Conservation (phyloP, 768 basidiomycete genomes). For the Stropharia rugosoannulata region DNA sequence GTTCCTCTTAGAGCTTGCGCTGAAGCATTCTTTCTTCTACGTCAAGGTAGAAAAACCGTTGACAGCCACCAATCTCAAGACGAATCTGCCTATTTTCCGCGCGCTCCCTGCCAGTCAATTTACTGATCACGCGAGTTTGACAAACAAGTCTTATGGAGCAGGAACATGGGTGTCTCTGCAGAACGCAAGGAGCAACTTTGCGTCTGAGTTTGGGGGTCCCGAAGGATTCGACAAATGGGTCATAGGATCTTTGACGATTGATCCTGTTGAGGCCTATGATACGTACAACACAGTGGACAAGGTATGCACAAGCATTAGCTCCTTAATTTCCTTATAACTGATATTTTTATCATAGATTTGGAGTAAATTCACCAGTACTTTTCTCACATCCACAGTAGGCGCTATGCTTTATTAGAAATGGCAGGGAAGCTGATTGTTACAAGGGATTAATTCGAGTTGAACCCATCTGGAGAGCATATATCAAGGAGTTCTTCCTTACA, state of each 20-base stretch:
- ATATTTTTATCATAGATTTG: conserved; percentile 55
- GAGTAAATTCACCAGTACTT: conserved; percentile 65
- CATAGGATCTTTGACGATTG: conserved; percentile 57
- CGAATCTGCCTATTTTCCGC: conserved; percentile 51
- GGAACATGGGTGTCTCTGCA: conserved; percentile 55
- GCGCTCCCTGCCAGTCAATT: conserved; percentile 39
- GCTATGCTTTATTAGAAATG: not conserved
- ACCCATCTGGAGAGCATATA: conserved; percentile 60
- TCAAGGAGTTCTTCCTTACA: conserved; percentile 59
- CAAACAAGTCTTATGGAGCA: conserved; percentile 41
- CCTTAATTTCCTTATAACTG: not conserved
- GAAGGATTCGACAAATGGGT: conserved; percentile 73
- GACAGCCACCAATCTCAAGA: conserved; percentile 37
- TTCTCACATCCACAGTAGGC: conserved; percentile 46
- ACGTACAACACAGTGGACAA: conserved; percentile 72
- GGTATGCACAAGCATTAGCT: no score
- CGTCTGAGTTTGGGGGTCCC: conserved; percentile 50
- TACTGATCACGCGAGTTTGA: conserved; percentile 33
- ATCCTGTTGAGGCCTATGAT: conserved; percentile 68
- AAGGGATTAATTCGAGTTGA: conserved; percentile 48
- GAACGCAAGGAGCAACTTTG: conserved; percentile 54
- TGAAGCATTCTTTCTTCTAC: conserved; percentile 60
- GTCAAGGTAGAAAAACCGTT: conserved; percentile 45
- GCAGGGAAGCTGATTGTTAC: not conserved
- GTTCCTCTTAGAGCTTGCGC: conserved; percentile 51